Base-by-base conservation (phyloP, 768 basidiomycete genomes). In the Cystofilobasidium ferigula region DNA sequence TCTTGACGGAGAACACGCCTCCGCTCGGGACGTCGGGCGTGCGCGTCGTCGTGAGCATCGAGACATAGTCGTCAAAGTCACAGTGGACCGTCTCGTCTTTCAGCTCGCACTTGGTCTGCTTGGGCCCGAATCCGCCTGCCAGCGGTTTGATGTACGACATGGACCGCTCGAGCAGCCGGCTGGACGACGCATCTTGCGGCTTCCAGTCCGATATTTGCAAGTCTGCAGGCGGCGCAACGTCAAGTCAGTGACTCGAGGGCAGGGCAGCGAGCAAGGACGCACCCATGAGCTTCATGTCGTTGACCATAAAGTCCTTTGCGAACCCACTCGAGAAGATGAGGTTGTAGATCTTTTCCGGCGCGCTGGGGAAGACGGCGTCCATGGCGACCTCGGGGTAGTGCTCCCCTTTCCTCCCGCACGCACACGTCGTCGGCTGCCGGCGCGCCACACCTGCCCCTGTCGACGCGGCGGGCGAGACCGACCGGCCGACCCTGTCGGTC, bases 131-230 rank as follows among this genome's bases (percentile, higher is more conserved):
- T 62, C 85, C 84, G 1, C 83, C 92, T 69, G 82, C 84, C 35
- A 99, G 79, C 0, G 92, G 93, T 74, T 94, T 97, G 78, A 97
- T 93, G 76, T 98, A 99, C 32, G 89, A 89, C 85, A 93, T 91
- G 69, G 90, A 88, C 13, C 94, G 83, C 32, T 84, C 80, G 13
- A 95, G 83, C 45, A 89, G 81, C 63, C 85, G 83, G 38, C 85
- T 83, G 0, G 65, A 71, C 18, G 81, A 83, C 0, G 82, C 78
- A 0, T 77, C 72, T 5, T 79, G 78, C 0, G 94, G 92, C 22
- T 82, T 78, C 95, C 95, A 98, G 74, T 98, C 95, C 5, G 91
- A 87, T 72, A 91, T 89, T 76, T 99, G 92, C 62, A 99, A 83
- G 70, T 97, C 94, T 98, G 71, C 2, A 18, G 61, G 51, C 18